phyloP scores from a whole-genome alignment of 1,284 basidiomycete species.

The Marasmius fiardii region DNA sequence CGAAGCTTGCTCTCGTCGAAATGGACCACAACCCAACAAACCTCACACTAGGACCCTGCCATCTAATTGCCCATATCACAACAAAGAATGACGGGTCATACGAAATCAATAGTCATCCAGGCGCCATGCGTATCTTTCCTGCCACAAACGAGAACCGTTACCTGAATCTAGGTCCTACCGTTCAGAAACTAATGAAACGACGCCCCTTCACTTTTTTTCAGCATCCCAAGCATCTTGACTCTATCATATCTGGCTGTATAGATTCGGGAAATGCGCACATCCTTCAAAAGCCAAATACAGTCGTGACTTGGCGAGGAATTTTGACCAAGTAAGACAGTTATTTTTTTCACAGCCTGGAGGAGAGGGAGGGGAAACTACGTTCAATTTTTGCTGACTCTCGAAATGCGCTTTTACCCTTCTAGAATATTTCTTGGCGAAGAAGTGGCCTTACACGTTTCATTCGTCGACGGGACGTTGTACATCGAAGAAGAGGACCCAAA shows the following conservation, averaged over 20 bases:
- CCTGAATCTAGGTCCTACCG: neutral
- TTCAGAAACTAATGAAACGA: neutral
- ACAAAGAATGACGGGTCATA: neutral
- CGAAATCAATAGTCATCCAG: neutral
- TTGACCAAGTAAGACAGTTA: neutral
- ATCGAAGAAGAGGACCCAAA: constrained; percentile 9
- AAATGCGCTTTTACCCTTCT: neutral
- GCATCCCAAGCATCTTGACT: constrained; percentile 5
- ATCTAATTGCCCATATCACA: neutral
- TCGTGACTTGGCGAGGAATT: constrained; percentile 4
- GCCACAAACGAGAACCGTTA: neutral
- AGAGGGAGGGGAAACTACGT: too few relatives aligned
- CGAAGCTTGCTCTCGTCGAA: too few relatives aligned
- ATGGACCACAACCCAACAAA: too few relatives aligned
- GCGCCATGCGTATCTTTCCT: constrained; percentile 1
- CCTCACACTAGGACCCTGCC: neutral
- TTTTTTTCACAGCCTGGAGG: neutral
- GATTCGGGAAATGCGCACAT: neutral
- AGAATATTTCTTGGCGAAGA: constrained; percentile 4
- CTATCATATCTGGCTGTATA: constrained; percentile 1
- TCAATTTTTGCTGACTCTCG: too few relatives aligned
- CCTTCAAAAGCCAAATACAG: neutral
- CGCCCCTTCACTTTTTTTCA: constrained; percentile 4
- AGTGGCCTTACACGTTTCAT: constrained; percentile 3
- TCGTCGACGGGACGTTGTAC: constrained; percentile 1